Percentiles rank a stretch among this genome's conserved stretches.
These are phyloP conservation scores for Wickerhamiella bombiphila DNA, from an alignment of 805 yeast genomes.

Conservation along the genomic window DNA sequence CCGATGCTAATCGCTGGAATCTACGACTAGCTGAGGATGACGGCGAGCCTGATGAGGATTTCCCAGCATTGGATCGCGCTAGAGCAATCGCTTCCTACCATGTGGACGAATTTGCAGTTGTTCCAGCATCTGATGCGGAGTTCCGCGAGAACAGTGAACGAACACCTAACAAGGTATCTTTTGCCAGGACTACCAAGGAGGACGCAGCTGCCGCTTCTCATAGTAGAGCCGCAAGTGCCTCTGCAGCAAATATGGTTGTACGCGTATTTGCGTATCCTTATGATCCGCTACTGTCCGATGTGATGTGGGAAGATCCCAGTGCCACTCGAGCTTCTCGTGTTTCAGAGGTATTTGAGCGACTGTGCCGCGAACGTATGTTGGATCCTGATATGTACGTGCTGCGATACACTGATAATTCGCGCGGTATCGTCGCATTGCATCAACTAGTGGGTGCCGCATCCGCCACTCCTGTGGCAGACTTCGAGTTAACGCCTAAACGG, in stretches of 20 bases:
- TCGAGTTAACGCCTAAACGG: constrained; percentile 32
- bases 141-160: constrained; percentile 19
- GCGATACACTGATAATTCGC: constrained; percentile 19
- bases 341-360: constrained; percentile 17
- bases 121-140: constrained; percentile 34
- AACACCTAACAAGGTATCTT: constrained; percentile 22
- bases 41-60: constrained; percentile 77
- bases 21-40: constrained; percentile 82
- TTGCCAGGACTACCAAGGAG: constrained; percentile 1
- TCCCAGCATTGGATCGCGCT: constrained; percentile 70
- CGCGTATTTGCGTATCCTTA: constrained; percentile 23
- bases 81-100: constrained; percentile 56
- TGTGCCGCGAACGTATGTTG: constrained; percentile 22
- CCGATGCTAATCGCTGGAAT: constrained; percentile 58
- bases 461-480: constrained; percentile 1
- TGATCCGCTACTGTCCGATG: constrained; percentile 19
- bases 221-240: constrained; percentile 5
- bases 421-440: constrained; percentile 11
- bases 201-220: constrained; percentile 6
- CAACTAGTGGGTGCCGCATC: not conserved
- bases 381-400: constrained; percentile 22
- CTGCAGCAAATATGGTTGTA: constrained; percentile 5
- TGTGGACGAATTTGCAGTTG: constrained; percentile 68
- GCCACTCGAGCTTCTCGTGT: constrained; percentile 12
- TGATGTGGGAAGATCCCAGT: constrained; percentile 19